phyloP scores from a whole-genome alignment of 768 basidiomycete genomes.

The Tylopilus felleus region DNA sequence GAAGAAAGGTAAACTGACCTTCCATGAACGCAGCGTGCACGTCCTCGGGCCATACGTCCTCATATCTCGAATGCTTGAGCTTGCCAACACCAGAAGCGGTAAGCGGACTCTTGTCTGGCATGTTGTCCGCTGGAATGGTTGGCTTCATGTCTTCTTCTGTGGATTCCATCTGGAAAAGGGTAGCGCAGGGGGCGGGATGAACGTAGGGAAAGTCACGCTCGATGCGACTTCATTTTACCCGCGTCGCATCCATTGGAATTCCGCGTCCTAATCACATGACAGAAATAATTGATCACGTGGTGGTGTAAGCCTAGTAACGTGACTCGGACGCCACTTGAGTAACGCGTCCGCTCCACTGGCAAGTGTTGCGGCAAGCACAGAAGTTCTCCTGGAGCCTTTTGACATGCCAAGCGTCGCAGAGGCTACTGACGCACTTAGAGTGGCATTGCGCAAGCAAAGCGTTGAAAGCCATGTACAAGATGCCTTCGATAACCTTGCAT shows the following conservation, averaged over 20 bases:
- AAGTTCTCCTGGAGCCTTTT: background rate
- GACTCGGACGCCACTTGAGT: background rate
- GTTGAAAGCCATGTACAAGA: slow-evolving; percentile 31
- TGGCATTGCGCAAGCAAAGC: slow-evolving; percentile 27
- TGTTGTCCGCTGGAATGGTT: slow-evolving; percentile 6
- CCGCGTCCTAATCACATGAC: slow-evolving; percentile 28
- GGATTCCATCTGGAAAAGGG: slow-evolving; percentile 23
- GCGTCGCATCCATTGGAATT: slow-evolving; percentile 21
- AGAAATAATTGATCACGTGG: slow-evolving; percentile 29
- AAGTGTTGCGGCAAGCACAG: background rate
- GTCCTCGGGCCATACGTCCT: slow-evolving; percentile 34
- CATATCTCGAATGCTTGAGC: slow-evolving; percentile 32
- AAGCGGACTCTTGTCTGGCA: background rate
- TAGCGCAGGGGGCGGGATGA: slow-evolving; percentile 5
- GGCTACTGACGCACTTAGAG: slow-evolving; percentile 33
- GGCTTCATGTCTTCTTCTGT: slow-evolving; percentile 16
- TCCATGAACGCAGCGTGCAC: slow-evolving; percentile 37
- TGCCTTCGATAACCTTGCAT: slow-evolving; percentile 39
- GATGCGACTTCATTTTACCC: slow-evolving; percentile 9
- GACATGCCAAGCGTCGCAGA: slow-evolving; percentile 26
- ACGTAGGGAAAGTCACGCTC: background rate
- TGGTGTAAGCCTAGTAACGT: background rate
- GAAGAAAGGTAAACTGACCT: slow-evolving; percentile 20
- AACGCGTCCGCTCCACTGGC: background rate
- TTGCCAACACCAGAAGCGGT: slow-evolving; percentile 3